Base-by-base conservation (phyloP, 305 asterid species). In the Plantago rigida region DNA sequence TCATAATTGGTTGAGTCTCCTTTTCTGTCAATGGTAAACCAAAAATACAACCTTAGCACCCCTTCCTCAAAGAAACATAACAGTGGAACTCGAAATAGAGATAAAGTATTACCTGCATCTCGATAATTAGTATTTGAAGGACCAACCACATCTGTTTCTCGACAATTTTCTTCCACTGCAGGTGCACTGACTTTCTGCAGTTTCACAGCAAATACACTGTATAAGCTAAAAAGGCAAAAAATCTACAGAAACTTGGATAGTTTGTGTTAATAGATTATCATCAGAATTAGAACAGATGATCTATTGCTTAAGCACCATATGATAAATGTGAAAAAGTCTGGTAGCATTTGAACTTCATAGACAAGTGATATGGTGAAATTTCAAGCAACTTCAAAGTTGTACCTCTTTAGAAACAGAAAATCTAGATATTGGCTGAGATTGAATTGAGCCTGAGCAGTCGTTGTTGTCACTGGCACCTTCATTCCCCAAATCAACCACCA, bases 131-230 rank as follows among this genome's bases (percentile, higher is more conserved):
- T 62, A 68, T 57, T 17, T 15, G 77, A 73, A 59, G 77, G 73
- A 69, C 73, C 69, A 62, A 61, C 68, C 67, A 47, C 65, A 65
- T 70, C 66, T 59, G 72, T 73, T 75, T 71, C 78, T 65, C 39
- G 67, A 17, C 63, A 67, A 70, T 59, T 68, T 47, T 57, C 68
- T 56, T 67, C 85, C 53, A 56, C 46, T 52, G 56, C 51, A 26
- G 67, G 52, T 62, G 55, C 49, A 49, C 65, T 60, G 68, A 9
- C 79, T 71, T 62, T 74, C 91, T 84, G 83, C 80, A 75, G 57
- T 44, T 64, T 68, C 63, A 29, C 50, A 60, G 52, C 66, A 65
- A 54, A 50, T 59, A 69, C 47, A 64, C 28, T 42, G 28, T 71
- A 60, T 60, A 49, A 69, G 67, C 53, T 58, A 63, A 5, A 70